Conservation (phyloP, 768 basidiomycete species). For the Leccinum incarnatum region DNA sequence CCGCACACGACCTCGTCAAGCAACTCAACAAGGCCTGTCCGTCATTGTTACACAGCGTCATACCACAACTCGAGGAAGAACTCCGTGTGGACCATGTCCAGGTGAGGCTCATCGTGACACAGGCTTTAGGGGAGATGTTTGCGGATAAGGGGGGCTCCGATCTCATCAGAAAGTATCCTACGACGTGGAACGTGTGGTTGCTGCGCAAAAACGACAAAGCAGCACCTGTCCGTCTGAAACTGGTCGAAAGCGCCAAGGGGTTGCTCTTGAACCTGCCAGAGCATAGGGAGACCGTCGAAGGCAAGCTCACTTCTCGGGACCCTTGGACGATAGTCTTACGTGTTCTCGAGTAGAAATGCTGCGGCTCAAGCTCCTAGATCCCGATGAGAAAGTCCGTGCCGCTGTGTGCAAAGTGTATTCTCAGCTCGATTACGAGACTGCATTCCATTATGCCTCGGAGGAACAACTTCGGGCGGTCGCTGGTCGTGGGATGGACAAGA, state of each 20-base stretch:
- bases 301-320: conserved; percentile 39
- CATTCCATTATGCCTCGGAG: conserved; percentile 73
- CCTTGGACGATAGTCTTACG: conserved; percentile 1
- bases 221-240: conserved; percentile 66
- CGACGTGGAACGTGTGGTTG: conserved; percentile 85
- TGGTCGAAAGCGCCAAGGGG: conserved; percentile 66
- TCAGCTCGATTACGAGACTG: conserved; percentile 87
- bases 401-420: conserved; percentile 81
- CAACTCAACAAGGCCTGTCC: conserved; percentile 80
- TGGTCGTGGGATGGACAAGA: conserved; percentile 80
- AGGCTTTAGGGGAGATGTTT: conserved; percentile 89
- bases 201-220: conserved; percentile 75
- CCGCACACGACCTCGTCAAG: conserved; percentile 83
- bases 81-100: conserved; percentile 70
- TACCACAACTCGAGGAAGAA: conserved; percentile 92
- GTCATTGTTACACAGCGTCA: conserved; percentile 78
- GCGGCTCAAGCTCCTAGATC: conserved; percentile 68
- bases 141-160: conserved; percentile 72
- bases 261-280: conserved; percentile 68
- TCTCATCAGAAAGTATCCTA: conserved; percentile 74
- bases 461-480: conserved; percentile 61
- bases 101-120: conserved; percentile 77
- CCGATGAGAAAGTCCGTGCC: conserved; percentile 88
- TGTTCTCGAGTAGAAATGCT: conserved; percentile 48
- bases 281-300: conserved; percentile 65